These are phyloP conservation scores for Teunomyces panamensis DNA, from an alignment of 805 yeast genomes.

Conservation along the genomic window DNA sequence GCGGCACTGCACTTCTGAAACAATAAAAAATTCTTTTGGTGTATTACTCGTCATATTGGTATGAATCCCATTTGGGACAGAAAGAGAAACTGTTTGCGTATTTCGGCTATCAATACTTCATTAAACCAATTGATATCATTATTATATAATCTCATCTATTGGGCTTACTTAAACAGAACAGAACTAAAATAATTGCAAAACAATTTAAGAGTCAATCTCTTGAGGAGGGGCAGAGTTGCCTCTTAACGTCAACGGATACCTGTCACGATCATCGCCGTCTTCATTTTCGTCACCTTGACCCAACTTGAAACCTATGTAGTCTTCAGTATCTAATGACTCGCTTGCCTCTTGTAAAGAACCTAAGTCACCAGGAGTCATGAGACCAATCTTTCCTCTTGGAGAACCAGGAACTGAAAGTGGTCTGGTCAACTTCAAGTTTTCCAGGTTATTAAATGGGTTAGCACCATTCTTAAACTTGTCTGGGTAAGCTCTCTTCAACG, in stretches of 20 bases:
- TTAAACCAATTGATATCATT: too few relatives aligned
- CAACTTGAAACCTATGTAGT: conserved; percentile 61
- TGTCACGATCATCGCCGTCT: conserved; percentile 35
- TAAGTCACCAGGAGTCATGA: conserved; percentile 97
- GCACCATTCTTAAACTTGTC: conserved; percentile 61
- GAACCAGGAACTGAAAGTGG: conserved; percentile 98
- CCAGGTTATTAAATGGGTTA: conserved; percentile 43
- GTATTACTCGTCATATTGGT: too few relatives aligned
- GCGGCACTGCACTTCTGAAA: too few relatives aligned
- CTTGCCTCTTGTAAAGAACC: conserved; percentile 93
- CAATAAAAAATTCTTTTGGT: too few relatives aligned
- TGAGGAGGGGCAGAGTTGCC: conserved; percentile 46
- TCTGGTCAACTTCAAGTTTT: conserved; percentile 71
- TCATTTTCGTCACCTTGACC: conserved; percentile 44
- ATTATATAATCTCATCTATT: neutral
- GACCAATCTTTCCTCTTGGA: conserved; percentile 69
- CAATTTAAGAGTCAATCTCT: conserved; percentile 10
- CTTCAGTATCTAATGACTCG: conserved; percentile 67
- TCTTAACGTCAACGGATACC: conserved; percentile 48
- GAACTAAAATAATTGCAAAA: neutral
- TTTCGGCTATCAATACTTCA: too few relatives aligned
- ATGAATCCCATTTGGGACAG: too few relatives aligned
- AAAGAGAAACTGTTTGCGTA: too few relatives aligned
- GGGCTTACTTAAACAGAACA: neutral
- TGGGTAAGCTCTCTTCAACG: conserved; percentile 92